Evolutionary conservation across 805 yeast genomes (phyloP), one percentile per base, ranked within the genome.

Genomic region (Hanseniaspora valbyensis): DNA sequence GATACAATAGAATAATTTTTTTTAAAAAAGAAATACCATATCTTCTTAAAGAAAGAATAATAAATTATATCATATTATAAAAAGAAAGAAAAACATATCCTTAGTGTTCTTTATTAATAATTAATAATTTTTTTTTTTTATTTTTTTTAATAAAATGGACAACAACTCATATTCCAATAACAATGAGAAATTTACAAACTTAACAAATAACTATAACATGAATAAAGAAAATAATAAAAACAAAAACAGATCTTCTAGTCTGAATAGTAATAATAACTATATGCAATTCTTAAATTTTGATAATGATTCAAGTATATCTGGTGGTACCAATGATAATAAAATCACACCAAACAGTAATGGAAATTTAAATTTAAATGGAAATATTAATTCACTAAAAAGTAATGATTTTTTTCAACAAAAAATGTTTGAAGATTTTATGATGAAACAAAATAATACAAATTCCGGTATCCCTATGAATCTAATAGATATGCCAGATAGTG

Each of bases 281-380:
- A 43, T 43, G 46, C 30, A 43, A 8, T 43, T 22, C 19, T 18
- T 43, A 4, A 37, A 43, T 25, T 43, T 43, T 25, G 46, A 33
- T 18, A 25, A 25, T 34, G 39, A 34, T 8, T 34, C 39, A 4
- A 34, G 14, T 13, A 16, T 34, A 14, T 34, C 39, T 8, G 24
- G 24, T 16, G 16, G 24, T 22, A 8, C 10, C 10, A 6, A 18
- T 34, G 39, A 34, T 7, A 34, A 19, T 19, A 18, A n/a, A 5
- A 7, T 16, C 10, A 34, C 7, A 8, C 7, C 24, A 7, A 28
- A 7, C 12, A 7, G 10, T 28, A 12, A 28, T 28, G 30, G 10
- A 7, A 28, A 28, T 28, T 12, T 28, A 34, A 19, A 16, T n/a
- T n/a, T n/a, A n/a, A n/a, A n/a, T n/a, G n/a, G n/a, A n/a, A n/a